phyloP scores from a whole-genome alignment of 2,329 filamentous ascomycete species.

The Talaromyces sp. region DNA sequence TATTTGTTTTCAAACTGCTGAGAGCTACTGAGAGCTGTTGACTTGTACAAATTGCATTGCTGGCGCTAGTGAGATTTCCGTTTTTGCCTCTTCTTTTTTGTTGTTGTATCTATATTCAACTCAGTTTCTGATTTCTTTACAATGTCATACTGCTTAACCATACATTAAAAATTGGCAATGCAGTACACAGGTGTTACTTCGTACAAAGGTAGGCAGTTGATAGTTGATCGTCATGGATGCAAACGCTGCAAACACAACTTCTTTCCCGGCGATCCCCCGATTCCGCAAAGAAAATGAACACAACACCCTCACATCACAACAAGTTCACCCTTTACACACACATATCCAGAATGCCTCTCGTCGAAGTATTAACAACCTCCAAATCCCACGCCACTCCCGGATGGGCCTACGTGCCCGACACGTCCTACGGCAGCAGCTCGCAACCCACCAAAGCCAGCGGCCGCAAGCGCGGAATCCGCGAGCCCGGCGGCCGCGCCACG shows the following conservation, averaged over 20 bases:
- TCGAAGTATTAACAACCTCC: conserved; percentile 72
- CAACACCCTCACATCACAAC: not conserved
- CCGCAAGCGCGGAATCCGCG: conserved; percentile 67
- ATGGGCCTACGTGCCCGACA: conserved; percentile 88
- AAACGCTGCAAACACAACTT: conserved; percentile 3
- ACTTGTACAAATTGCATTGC: not conserved
- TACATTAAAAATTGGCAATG: not conserved
- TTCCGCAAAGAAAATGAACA: not conserved
- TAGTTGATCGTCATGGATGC: not conserved
- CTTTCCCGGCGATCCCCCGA: not conserved
- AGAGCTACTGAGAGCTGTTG: not conserved
- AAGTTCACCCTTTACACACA: not conserved
- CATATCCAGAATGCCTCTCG: conserved; percentile 53
- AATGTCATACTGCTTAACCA: not conserved
- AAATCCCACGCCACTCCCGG: conserved; percentile 69
- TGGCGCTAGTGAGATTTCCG: not conserved
- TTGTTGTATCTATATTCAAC: not conserved
- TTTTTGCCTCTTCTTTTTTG: not conserved
- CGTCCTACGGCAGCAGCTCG: conserved; percentile 53
- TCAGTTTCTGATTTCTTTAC: not conserved
- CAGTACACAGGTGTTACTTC: not conserved
- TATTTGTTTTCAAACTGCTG: not conserved
- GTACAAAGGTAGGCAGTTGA: not conserved
- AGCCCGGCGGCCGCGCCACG: conserved; percentile 44
- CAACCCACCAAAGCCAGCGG: conserved; percentile 45